Percentiles rank a stretch among this genome's conserved stretches.
Conservation (phyloP, 805 yeast species). For the Groenewaldozyma salmanticensis region DNA sequence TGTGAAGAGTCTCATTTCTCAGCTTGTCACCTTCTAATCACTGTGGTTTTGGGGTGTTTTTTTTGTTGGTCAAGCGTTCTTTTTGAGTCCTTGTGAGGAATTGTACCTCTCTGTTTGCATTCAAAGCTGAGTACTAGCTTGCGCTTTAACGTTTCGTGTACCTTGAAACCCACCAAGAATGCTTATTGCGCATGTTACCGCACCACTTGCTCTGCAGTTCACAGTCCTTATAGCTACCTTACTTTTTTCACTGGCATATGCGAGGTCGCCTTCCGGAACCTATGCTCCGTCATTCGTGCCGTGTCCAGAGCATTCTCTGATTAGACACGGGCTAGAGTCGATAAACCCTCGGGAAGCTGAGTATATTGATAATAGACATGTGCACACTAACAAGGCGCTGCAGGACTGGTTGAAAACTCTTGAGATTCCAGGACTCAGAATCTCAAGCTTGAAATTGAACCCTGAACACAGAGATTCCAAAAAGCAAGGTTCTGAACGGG, state of each 20-base stretch:
- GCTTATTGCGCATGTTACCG: background rate
- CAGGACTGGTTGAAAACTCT: conserved; percentile 34
- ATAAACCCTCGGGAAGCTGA: conserved; percentile 12
- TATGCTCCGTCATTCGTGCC: conserved; percentile 11
- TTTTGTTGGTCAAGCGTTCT: too few relatives aligned
- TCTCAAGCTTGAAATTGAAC: conserved; percentile 10
- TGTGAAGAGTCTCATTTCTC: background rate
- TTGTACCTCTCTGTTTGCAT: background rate
- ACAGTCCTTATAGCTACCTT: background rate
- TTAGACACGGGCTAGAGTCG: conserved; percentile 6
- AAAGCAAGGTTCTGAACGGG: too few relatives aligned
- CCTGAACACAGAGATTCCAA: conserved; percentile 8
- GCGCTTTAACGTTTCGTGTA: background rate
- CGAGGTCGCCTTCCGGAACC: conserved; percentile 4
- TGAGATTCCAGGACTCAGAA: conserved; percentile 39
- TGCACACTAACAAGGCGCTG: conserved; percentile 23
- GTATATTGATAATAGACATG: conserved; percentile 16
- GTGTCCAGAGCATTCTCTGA: conserved; percentile 9
- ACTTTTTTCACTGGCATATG: background rate
- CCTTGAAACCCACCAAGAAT: background rate
- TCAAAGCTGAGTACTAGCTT: background rate
- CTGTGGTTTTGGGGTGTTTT: background rate
- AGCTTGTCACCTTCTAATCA: background rate
- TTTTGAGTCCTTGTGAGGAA: too few relatives aligned
- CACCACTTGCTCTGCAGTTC: background rate